Base-by-base conservation (phyloP, 345 rosid genomes). In the Theobroma cacao region DNA sequence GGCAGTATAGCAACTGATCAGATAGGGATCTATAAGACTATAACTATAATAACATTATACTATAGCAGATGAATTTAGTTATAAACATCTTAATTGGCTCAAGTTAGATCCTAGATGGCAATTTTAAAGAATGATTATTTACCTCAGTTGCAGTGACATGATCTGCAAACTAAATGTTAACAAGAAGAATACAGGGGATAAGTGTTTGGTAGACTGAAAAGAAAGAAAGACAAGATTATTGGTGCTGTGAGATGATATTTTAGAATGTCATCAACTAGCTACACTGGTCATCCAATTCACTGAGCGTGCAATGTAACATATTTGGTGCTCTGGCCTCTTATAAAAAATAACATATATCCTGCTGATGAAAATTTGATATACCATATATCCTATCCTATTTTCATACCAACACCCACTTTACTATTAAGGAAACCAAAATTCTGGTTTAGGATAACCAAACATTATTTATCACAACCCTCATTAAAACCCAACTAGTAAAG, bases 401-500 rank as follows among this genome's bases (percentile, higher is more conserved):
- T 50, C 76, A 73, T 13, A 73, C 52, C 43, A 56, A 73, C 3
- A 73, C 14, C 14, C 50, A 14, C 33, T 73, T 48, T 41, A 22
- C 48, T 31, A 33, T 30, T 72, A 33, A 15, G 40, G 47, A 33
- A 20, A 52, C 45, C 45, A 72, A 33, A 31, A 43, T 34, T 14
- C 33, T 5, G 13, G 33, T 50, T 71, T 31, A 31, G 12, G 28
- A 22, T 71, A 50, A 48, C 26, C 17, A 33, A 72, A 72, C 28
- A 24, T 58, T 70, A 34, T 13, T 50, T 50, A 72, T 33, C 18
- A 33, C 62, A 22, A 33, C 9, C 43, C 7, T 17, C n/a, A 50
- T 50, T 47, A 28, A 71, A 71, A 38, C 59, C 20, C 74, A 50
- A 30, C 75, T 52, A 33, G 60, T 33, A 72, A 30, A 52, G 62